Percentiles rank a stretch among this genome's conserved stretches.
Conservation (phyloP, 495 filamentous ascomycete species). For the Coniosporium apollinis region DNA sequence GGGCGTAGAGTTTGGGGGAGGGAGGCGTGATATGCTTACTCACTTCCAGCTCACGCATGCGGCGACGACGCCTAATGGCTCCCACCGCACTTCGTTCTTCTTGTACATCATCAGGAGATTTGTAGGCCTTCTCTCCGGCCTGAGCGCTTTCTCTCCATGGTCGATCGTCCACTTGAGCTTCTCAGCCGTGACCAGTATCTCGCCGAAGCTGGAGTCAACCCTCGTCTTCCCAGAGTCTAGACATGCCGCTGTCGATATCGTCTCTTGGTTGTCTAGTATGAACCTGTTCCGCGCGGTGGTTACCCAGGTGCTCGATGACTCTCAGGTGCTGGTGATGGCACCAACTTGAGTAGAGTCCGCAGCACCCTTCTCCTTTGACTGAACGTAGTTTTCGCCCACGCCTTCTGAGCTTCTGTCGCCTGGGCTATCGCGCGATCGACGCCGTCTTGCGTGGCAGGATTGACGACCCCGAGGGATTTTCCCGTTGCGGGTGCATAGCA, state of each 20-base stretch:
- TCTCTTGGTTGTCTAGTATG: constrained; percentile 77
- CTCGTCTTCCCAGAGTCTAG: constrained; percentile 95
- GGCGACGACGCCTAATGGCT: constrained; percentile 82
- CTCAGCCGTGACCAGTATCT: constrained; percentile 84
- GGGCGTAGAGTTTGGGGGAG: not conserved
- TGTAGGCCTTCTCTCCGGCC: constrained; percentile 51
- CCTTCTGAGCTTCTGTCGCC: constrained; percentile 54
- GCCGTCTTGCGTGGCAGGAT: constrained; percentile 57
- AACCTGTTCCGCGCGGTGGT: too few species aligned
- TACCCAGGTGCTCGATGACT: too few species aligned
- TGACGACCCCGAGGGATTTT: constrained; percentile 60
- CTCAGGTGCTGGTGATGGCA: too few species aligned
- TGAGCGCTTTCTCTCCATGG: constrained; percentile 73
- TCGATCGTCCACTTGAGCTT: constrained; percentile 89
- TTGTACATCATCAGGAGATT: constrained; percentile 95
- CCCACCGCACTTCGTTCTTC: constrained; percentile 75
- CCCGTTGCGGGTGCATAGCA: constrained; percentile 89
- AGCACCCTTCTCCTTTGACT: constrained; percentile 62
- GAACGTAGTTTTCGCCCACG: constrained; percentile 73
- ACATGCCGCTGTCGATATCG: constrained; percentile 71
- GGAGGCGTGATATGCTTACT: constrained; percentile 7
- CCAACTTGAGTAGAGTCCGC: constrained; percentile 60
- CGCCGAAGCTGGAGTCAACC: constrained; percentile 81
- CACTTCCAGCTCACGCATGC: constrained; percentile 96
- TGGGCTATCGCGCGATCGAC: constrained; percentile 67